phyloP scores from a whole-genome alignment of 192 early-diverging fungal species.

The Rhizophagus prolifer region DNA sequence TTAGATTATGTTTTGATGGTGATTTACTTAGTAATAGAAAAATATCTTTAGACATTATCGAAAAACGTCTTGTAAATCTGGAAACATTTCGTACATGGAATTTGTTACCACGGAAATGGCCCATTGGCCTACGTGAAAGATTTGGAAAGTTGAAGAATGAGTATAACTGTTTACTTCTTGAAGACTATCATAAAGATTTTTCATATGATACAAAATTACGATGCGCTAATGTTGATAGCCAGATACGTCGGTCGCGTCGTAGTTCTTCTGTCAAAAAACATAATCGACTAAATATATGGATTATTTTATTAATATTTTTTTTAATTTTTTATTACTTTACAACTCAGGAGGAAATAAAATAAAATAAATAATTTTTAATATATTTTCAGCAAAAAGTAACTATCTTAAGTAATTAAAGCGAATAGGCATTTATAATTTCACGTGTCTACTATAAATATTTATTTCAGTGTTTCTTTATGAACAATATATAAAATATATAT shows the following conservation, averaged over 20 bases:
- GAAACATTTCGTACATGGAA: conserved; percentile 6
- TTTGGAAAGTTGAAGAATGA: neutral
- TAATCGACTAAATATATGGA: neutral
- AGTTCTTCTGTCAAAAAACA: neutral
- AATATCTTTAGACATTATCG: neutral
- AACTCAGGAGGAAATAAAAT: neutral
- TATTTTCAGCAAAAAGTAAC: neutral
- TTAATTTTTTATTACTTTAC: neutral
- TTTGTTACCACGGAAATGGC: neutral
- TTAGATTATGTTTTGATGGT: conserved; percentile 4
- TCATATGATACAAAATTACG: neutral
- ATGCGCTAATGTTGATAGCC: neutral
- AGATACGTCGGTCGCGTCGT: neutral
- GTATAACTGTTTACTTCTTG: neutral
- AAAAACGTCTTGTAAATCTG: neutral
- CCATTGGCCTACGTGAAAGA: neutral
- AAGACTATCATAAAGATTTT: neutral
- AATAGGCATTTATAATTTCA: neutral
- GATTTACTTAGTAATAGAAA: conserved; percentile 2
- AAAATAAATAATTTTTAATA: neutral
- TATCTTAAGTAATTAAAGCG: neutral
- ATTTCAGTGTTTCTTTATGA: neutral
- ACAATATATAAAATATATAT: neutral
- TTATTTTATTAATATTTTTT: neutral
- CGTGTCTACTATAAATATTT: neutral